Base-by-base conservation (phyloP, 805 yeast genomes). In the Myxozyma vanderwaltii region DNA sequence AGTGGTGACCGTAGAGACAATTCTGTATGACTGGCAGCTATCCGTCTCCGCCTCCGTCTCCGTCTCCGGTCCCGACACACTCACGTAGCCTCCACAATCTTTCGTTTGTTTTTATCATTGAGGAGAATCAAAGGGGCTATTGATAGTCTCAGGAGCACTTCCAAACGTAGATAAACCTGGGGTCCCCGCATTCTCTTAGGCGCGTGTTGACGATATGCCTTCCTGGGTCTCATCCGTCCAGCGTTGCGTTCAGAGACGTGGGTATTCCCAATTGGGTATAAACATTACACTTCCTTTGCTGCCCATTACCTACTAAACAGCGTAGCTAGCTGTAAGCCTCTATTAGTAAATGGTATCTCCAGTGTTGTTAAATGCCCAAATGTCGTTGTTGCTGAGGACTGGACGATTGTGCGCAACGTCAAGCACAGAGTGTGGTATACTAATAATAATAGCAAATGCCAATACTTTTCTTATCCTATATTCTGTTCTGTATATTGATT, bases 21-120 rank as follows among this genome's bases (percentile, higher is more conserved):
- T 8, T 38, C 15, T 38, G 41, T 15, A 15, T 17, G 21, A 40
- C 4, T 38, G 44, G 17, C 50, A 46, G 24, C 23, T 46, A 46
- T 46, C 50, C 50, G 50, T n/a, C 33, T 23, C 48, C 48, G 48
- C 19, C 38, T 46, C 50, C 50, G 50, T 10, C 50, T 46, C 50
- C 50, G 50, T 7, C 50, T 46, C 50, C 39, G 50, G 39, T 15
- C 6, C 21, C 21, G 47, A 17, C 3, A 7, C 15, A 12, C 27
- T 12, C 41, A 38, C 6, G 21, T 8, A 7, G 41, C 41, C 41
- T 17, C 41, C 7, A 15, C 41, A 5, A 38, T 17, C 21, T 17
- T 8, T 17, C 5, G 10, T 29, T 6, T 29, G 33, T 29, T 29
- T 10, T 29, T 10, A 7, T 6, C 33, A 7, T 5, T 41, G 19